These are phyloP conservation scores for Takakia lepidozioides DNA, from an alignment of 225 moss, liverwort and hornwort genomes.

Conservation along the genomic window DNA sequence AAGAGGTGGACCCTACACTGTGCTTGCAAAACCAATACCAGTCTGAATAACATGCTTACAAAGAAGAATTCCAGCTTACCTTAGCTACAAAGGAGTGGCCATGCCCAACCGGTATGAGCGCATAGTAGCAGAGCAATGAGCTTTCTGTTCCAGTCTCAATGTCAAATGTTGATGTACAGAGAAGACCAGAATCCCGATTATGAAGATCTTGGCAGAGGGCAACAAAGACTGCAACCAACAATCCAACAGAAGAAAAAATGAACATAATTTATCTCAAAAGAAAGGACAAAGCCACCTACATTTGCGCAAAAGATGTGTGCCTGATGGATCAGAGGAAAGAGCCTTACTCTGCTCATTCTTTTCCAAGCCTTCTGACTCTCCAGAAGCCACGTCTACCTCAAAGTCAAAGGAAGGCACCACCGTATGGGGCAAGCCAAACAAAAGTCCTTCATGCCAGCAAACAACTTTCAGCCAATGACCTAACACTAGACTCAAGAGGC, in stretches of 20 bases:
- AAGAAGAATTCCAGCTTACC: too few species aligned
- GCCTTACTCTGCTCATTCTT: conserved; percentile 5
- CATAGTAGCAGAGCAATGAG: conserved; percentile 5
- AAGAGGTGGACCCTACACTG: too few species aligned
- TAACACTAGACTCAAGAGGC: too few species aligned
- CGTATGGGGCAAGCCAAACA: conserved; percentile 5
- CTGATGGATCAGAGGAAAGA: too few species aligned
- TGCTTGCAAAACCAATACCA: too few species aligned
- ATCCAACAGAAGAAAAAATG: neutral
- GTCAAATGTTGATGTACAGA: conserved; percentile 6
- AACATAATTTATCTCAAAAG: neutral
- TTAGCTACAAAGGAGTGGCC: conserved; percentile 6
- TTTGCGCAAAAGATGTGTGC: too few species aligned
- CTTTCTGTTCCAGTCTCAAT: conserved; percentile 4
- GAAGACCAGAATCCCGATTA: conserved; percentile 1
- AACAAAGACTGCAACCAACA: conserved; percentile 7
- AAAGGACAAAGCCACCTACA: neutral
- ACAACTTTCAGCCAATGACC: too few species aligned
- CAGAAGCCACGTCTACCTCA: neutral
- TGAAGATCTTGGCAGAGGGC: conserved; percentile 3
- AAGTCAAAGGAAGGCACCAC: neutral
- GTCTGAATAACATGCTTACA: too few species aligned
- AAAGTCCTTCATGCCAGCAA: neutral
- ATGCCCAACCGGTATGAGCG: conserved; percentile 3
- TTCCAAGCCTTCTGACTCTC: neutral